Evolutionary conservation across 192 early-diverging fungal species (phyloP), one percentile per base, ranked within the genome.

Genomic region (Podila verticillata): DNA sequence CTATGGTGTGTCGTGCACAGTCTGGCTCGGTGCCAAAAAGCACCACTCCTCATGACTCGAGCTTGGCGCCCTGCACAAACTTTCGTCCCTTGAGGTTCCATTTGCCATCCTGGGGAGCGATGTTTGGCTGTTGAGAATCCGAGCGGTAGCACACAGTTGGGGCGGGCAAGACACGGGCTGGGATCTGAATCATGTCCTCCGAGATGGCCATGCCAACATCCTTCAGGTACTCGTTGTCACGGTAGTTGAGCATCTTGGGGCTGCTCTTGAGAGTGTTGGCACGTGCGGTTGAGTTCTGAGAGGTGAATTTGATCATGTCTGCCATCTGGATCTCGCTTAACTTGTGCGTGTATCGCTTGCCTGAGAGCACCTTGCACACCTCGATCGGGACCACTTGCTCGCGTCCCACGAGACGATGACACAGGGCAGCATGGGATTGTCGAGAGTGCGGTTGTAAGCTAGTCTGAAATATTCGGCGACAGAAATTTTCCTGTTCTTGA

Each of bases 281-380:
- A 63, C 96, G 93, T 22, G 92, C 88, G 51, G 85, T 83, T 2
- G 97, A 96, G 30, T 84, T 84, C 80, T 93, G 90, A 65, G 91
- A 93, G 0, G 96, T 95, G 82, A 96, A 95, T 47, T 90, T 95
- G 69, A 98, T 97, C 96, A 98, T 98, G 67, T 97, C 94, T 0
- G 94, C 93, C 0, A 95, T 97, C 84, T 96, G 92, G n/a, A 81
- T 75, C 48, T 96, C 95, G 68, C 92, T 91, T 30, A 98, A 83
- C 71, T 95, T 94, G 68, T 91, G 85, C 74, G 87, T 77, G 81
- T 92, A 92, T 48, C 95, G 88, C 85, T 97, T 95, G 67, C 95
- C 96, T 48, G 90, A 85, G 32, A 92, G 83, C 54, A 99, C 85
- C 20, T 90, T 86, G 85, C 96, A 97, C 30, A 96, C 87, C 84